Base-by-base conservation (phyloP, 1,284 basidiomycete genomes). In the Sanghuangporus weigelae region DNA sequence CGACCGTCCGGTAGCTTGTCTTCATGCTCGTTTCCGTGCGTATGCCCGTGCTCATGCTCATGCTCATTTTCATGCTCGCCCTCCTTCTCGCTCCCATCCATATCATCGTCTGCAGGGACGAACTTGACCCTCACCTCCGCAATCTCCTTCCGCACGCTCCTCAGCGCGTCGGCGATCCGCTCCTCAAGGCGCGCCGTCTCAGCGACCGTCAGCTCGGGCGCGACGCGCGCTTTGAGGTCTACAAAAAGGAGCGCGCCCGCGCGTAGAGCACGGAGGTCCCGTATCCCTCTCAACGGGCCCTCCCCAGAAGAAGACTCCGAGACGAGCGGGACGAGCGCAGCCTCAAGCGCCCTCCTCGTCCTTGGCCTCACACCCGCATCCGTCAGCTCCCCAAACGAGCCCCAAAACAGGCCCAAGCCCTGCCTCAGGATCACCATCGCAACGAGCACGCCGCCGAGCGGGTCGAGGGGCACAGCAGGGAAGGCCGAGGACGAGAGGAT, bases 381-480 rank as follows among this genome's bases (percentile, higher is more conserved):
- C 2, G 92, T 92, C 53, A 98, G 78, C 72, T 98, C 95, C 35
- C 84, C 81, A 74, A 93, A 84, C 1, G 95, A 91, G 14, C 85
- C 85, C 53, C 81, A 75, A 53, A 94, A 80, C 23, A 98, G 78
- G 16, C 76, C 77, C 51, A 87, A 77, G n/a, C 95, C 93, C 73
- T 98, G 95, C 69, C 83, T 84, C 26, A 97, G 80, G 73, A 98
- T 97, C 69, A 98, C 85, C 62, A 92, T 77, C 0, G 94, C 94
- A 10, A 98, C 96, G 60, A 97, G 75, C 19, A 98, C 77, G 12
- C 91, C 96, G 68, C 97, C 97, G 36, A 99, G 82, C 3, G 96
- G 96, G 73, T 99, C 96, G 36, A 98, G 81, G 35, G 94, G 93
- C 67, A 95, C 79, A n/a, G 91, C 83, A 12, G 95, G 91, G 71